Evolutionary conservation across 768 basidiomycete genomes (phyloP).

Genomic region (Fomitopsis serialis): DNA sequence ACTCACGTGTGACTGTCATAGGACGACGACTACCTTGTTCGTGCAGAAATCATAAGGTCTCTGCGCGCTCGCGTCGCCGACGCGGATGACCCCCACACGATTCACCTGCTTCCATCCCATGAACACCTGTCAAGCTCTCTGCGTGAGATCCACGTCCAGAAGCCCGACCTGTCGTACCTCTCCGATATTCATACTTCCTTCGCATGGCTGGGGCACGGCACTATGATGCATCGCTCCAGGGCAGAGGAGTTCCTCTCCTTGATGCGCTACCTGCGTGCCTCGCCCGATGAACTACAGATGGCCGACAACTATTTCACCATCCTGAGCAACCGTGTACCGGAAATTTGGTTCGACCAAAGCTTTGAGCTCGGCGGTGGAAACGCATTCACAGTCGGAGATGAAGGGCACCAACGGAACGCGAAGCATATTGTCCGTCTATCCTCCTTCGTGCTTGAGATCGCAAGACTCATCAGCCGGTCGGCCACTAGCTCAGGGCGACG

Average conservation of each 20-base stretch:
- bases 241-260: conserved; percentile 45
- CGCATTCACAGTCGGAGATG: conserved; percentile 55
- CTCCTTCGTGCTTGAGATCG: neutral
- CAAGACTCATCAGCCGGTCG: neutral
- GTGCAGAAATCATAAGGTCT: conserved; percentile 48
- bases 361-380: conserved; percentile 54
- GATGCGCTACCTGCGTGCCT: conserved; percentile 36
- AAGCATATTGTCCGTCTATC: conserved; percentile 47
- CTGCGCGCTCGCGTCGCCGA: conserved; percentile 38
- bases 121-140: conserved; percentile 53
- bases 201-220: conserved; percentile 64
- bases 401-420: conserved; percentile 54
- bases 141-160: conserved; percentile 34
- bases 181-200: conserved; percentile 45
- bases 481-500: conserved; percentile 39
- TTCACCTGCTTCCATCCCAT: conserved; percentile 56
- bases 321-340: conserved; percentile 48
- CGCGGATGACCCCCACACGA: conserved; percentile 19
- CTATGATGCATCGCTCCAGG: conserved; percentile 41
- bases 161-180: conserved; percentile 12
- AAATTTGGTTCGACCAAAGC: conserved; percentile 63
- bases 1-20: conserved; percentile 17
- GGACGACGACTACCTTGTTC: conserved; percentile 68
- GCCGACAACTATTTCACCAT: conserved; percentile 69
- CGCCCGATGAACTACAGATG: conserved; percentile 52